A percentile compares a stretch with the other conserved stretches of the same genome.
Evolutionary conservation across 2,329 filamentous ascomycete species (phyloP).

Genomic region (Myriosclerotinia curreyana): DNA sequence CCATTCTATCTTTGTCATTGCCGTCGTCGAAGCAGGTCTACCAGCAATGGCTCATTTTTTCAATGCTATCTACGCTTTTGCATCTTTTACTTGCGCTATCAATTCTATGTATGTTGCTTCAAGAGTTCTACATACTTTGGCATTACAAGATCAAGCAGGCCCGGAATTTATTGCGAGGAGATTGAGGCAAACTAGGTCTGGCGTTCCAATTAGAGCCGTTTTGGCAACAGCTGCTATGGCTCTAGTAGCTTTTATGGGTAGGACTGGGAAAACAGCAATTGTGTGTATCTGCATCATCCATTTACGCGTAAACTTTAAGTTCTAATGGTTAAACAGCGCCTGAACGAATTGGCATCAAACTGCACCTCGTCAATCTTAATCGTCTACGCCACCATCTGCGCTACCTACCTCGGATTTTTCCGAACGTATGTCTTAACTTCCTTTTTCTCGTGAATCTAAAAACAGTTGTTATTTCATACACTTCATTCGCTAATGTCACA

Average conservation of each 20-base stretch:
- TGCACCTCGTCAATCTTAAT: slow-evolving; percentile 44
- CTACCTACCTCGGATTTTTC: slow-evolving; percentile 43
- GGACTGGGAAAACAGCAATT: slow-evolving; percentile 41
- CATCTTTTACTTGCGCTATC: slow-evolving; percentile 41
- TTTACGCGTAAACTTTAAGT: neutral
- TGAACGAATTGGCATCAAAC: slow-evolving; percentile 42
- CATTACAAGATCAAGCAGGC: slow-evolving; percentile 42
- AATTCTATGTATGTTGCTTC: slow-evolving; percentile 43
- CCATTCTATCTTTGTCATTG: slow-evolving; percentile 43
- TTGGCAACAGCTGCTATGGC: slow-evolving; percentile 43
- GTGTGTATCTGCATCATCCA: slow-evolving; percentile 32
- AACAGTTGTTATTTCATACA: neutral
- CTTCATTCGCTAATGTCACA: neutral
- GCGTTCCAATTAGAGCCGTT: slow-evolving; percentile 43
- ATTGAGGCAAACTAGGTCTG: slow-evolving; percentile 40
- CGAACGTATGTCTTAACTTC: slow-evolving; percentile 36
- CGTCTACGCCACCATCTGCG: slow-evolving; percentile 43
- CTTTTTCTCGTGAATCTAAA: neutral
- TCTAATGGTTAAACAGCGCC: slow-evolving; percentile 35
- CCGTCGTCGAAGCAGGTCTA: slow-evolving; percentile 42
- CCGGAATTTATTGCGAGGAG: slow-evolving; percentile 44
- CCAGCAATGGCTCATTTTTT: slow-evolving; percentile 35
- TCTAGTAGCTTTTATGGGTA: slow-evolving; percentile 43
- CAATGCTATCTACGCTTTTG: slow-evolving; percentile 43
- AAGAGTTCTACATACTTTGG: slow-evolving; percentile 42